Evolutionary conservation across 352 stramenopile species (phyloP), one percentile per base, ranked within the genome.

Genomic region (Thalassiosira allenii): DNA sequence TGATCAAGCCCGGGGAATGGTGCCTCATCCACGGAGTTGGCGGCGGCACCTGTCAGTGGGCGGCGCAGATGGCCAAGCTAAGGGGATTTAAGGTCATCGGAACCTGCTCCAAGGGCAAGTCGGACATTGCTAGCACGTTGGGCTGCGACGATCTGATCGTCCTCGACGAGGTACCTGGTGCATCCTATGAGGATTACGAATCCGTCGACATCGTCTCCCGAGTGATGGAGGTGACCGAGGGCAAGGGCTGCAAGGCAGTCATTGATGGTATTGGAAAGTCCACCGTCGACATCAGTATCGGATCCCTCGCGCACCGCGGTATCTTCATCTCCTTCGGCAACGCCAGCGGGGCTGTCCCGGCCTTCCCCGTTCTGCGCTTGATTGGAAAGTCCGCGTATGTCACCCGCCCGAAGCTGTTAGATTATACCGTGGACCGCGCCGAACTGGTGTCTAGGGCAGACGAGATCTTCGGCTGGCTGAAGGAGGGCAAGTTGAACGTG

Each of bases 271-370:
- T 95, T 66, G 90, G 90, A 70, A 93, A 94, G 80, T 85, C 64
- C 27, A 94, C 89, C 17, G 64, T 91, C 14, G 87, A 92, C 49
- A 93, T 91, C 71, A 93, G 85, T 47, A 87, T 95, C 49, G 77
- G 83, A 33, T 92, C 70, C n/a, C 75, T 95, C 29, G 85, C 83
- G 12, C 82, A 73, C 30, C 76, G 91, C 44, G 91, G 91, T 53
- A 94, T 93, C 66, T 91, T 92, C 70, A 73, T 95, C 33, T 93
- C 85, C 11, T 95, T 95, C 73, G 91, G 91, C 52, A 95, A 95
- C 80, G 90, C 91, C 2, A 92, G 82, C 29, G 91, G 91, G 47
- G 87, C 90, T 37, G 88, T 93, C 23, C 90, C 90, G 34, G 87
- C 89, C 20, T 93, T 95, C 72, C 89, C 90, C 33, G 84, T 94